Percentiles rank a stretch among this genome's conserved stretches.
Evolutionary conservation across 106 monocot species (phyloP).

Genomic region (Dendrobium catenatum): DNA sequence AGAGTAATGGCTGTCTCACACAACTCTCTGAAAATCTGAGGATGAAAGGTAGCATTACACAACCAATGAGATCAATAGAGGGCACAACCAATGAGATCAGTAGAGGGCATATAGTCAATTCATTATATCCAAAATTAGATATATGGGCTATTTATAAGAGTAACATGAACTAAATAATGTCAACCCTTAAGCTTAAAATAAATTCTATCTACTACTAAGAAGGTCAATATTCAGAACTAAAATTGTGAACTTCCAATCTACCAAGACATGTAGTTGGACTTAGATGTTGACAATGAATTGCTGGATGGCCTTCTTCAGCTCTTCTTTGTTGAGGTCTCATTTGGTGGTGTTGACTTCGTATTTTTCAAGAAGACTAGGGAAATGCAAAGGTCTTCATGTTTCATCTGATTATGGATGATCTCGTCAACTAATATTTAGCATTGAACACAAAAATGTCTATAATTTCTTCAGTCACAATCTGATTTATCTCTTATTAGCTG

Average conservation of each 20-base stretch:
- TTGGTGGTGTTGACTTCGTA: too few relatives aligned
- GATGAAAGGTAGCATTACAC: background rate
- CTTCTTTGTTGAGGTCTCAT: background rate
- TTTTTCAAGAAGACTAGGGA: too few relatives aligned
- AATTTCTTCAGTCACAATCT: too few relatives aligned
- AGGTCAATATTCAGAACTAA: background rate
- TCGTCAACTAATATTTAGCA: too few relatives aligned
- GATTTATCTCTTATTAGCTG: too few relatives aligned
- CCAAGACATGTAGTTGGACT: background rate
- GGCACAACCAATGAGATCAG: background rate
- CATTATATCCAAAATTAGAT: background rate
- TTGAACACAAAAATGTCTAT: too few relatives aligned
- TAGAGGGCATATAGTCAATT: background rate
- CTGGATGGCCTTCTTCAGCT: background rate
- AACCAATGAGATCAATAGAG: background rate
- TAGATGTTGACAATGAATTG: background rate
- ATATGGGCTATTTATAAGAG: background rate
- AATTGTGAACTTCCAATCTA: background rate
- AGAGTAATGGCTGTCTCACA: background rate
- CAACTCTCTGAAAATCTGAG: background rate
- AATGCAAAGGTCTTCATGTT: too few relatives aligned
- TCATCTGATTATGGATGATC: too few relatives aligned
- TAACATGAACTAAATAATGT: background rate
- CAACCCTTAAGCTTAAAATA: too few relatives aligned
- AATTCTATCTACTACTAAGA: too few relatives aligned